Evolutionary conservation across 148 eudicot genomes (phyloP).

Genomic region (Nyssa sinensis): DNA sequence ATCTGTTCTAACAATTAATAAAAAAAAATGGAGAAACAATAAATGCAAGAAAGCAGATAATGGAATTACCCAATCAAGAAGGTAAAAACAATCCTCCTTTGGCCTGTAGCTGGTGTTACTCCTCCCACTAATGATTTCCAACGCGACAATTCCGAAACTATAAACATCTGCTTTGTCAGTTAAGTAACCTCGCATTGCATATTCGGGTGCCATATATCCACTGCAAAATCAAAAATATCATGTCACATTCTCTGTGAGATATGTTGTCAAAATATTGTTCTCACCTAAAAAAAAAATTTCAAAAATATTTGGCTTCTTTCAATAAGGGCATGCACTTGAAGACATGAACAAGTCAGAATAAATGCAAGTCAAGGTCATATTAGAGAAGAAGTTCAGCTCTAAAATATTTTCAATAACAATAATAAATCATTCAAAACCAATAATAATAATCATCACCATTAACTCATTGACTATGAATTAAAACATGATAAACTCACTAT

Average conservation of each 20-base stretch:
- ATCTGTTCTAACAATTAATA: background rate
- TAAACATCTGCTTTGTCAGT: constrained; percentile 38
- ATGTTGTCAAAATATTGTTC: background rate
- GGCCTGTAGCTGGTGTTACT: constrained; percentile 22
- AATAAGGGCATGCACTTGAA: background rate
- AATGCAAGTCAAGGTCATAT: background rate
- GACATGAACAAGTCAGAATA: background rate
- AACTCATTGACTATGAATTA: background rate
- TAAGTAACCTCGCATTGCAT: constrained; percentile 31
- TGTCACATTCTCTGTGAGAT: background rate
- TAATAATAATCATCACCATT: background rate
- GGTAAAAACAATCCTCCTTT: constrained; percentile 23
- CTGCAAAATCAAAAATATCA: constrained; percentile 9
- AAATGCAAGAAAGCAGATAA: background rate
- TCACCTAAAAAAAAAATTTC: background rate
- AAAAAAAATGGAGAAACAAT: background rate
- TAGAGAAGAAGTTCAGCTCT: background rate
- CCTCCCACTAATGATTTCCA: constrained; percentile 34
- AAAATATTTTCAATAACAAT: background rate
- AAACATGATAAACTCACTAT: constrained; percentile 16
- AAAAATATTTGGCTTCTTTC: background rate
- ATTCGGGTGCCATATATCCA: constrained; percentile 43
- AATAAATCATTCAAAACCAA: too few species aligned
- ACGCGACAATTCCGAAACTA: constrained; percentile 30
- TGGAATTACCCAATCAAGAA: constrained; percentile 34